A percentile compares a stretch with the other conserved stretches of the same genome.
phyloP scores from a whole-genome alignment of 2,329 filamentous ascomycete species.

The Trichoderma guizhouense region DNA sequence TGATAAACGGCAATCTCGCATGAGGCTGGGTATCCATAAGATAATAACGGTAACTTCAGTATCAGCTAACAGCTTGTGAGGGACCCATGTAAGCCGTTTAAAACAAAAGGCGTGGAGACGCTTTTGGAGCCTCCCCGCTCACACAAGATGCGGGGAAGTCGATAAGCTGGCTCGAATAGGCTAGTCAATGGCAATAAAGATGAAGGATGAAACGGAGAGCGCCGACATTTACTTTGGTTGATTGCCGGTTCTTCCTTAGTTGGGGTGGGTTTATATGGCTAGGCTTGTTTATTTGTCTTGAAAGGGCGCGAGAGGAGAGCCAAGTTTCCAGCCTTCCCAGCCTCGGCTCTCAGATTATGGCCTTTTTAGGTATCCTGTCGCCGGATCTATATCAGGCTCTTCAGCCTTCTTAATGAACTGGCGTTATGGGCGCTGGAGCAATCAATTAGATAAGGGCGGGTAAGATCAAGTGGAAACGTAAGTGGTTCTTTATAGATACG shows the following conservation, averaged over 20 bases:
- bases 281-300: background rate
- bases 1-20: background rate
- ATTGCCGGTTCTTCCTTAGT: background rate
- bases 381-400: background rate
- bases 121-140: background rate
- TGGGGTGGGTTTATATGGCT: background rate
- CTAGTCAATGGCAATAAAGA: background rate
- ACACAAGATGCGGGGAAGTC: constrained; percentile 7
- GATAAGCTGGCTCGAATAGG: constrained; percentile 1
- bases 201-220: background rate
- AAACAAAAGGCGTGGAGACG: background rate
- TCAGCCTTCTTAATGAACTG: background rate
- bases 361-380: background rate
- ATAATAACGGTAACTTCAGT: background rate
- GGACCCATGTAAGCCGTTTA: constrained; percentile 2
- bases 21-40: background rate
- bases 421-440: background rate
- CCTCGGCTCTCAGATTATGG: background rate
- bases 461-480: background rate
- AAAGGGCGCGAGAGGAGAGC: background rate
- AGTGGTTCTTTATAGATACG: background rate
- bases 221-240: background rate
- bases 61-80: background rate
- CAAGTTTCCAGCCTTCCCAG: background rate
- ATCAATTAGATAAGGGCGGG: background rate